phyloP scores from a whole-genome alignment of 192 early-diverging fungal genomes.

The Chytriomyces sp. region DNA sequence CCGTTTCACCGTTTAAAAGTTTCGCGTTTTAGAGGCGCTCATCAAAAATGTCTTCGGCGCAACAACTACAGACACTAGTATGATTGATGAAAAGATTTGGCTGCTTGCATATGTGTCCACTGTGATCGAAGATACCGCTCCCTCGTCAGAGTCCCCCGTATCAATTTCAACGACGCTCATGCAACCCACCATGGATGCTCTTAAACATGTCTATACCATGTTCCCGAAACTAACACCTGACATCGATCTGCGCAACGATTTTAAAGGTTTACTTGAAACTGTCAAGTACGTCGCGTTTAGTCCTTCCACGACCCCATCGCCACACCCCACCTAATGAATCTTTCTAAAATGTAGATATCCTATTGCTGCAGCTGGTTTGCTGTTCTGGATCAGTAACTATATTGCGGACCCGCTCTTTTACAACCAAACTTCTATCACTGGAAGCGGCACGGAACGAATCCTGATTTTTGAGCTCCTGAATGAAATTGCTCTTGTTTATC shows the following conservation, averaged over 20 bases:
- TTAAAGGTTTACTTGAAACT: slow-evolving; percentile 14
- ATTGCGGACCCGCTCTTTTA: slow-evolving; percentile 27
- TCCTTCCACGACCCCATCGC: background rate
- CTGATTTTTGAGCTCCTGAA: slow-evolving; percentile 29
- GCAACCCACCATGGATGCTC: slow-evolving; percentile 8
- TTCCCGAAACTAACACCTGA: slow-evolving; percentile 23
- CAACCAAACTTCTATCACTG: slow-evolving; percentile 10
- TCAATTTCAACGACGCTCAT: background rate
- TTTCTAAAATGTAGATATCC: slow-evolving; percentile 20
- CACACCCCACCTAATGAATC: background rate
- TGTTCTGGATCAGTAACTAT: slow-evolving; percentile 20
- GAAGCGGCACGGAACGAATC: background rate
- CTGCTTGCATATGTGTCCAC: slow-evolving; percentile 20
- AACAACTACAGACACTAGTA: background rate
- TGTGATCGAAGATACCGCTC: slow-evolving; percentile 1
- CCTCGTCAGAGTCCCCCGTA: background rate
- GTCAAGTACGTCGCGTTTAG: background rate
- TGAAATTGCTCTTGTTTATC: slow-evolving; percentile 28
- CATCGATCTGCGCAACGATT: slow-evolving; percentile 28
- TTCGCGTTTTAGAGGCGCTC: slow-evolving; percentile 4
- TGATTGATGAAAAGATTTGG: slow-evolving; percentile 35
- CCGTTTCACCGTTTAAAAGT: background rate
- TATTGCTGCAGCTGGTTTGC: slow-evolving; percentile 15
- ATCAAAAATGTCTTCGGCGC: slow-evolving; percentile 27
- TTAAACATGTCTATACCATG: background rate